Base-by-base conservation (phyloP, 495 filamentous ascomycete species). In the Penicillium soppii region DNA sequence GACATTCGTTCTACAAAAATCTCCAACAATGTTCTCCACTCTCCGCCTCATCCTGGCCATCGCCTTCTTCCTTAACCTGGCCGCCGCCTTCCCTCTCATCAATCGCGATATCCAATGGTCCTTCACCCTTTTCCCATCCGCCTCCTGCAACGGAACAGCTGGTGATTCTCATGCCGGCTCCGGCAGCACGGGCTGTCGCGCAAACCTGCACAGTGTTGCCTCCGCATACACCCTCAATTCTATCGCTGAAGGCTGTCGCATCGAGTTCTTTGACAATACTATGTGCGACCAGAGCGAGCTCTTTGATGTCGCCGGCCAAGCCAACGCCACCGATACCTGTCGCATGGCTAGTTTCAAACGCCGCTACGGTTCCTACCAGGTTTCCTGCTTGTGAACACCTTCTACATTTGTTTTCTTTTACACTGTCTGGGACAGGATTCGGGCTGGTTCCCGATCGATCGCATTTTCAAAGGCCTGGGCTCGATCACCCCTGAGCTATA, bases 221-320 rank as follows among this genome's bases (percentile, higher is more conserved):
- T 52, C 62, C 1, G 59, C 59, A 8, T 66, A 66, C 33, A 47
- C 33, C 3, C 23, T 66, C 21, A 55, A 63, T 47, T 16, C 40
- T 2, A 17, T 66, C 13, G 38, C 51, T 5, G 51, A 53, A 1
- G 57, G 59, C 20, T 66, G 62, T 23, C 54, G 47, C 20, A 53
- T 66, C 37, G 52, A 66, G 36, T 63, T 63, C 32, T 66, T 52
- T 30, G 62, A 66, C 21, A 66, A 66, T 44, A 66, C 62, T 13
- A 66, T 66, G 62, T 66, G 62, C 52, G 62, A 66, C 19, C 26
- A 35, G 25, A 48, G 25, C 32, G 59, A 61, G 17, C 37, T 52
- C 9, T 54, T 54, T 4, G 60, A 55, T 33, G 16, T 63, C 10
- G 52, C 57, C 1, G 52, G 52, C 7, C 51, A 58, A 8, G 36